Evolutionary conservation across 805 yeast genomes (phyloP).

Genomic region (Candida berthetii): DNA sequence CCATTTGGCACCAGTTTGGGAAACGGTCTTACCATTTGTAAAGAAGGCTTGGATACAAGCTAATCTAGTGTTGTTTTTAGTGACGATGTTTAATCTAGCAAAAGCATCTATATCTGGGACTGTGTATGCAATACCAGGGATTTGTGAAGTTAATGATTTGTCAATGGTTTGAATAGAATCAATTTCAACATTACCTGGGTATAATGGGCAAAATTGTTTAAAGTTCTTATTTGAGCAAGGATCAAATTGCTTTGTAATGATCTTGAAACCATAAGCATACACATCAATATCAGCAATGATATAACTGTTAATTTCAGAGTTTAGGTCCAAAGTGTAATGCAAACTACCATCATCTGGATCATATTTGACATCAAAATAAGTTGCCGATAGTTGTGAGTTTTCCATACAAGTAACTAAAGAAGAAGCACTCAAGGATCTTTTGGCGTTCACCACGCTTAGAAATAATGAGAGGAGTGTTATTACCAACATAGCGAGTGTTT

Average conservation of each 20-base stretch:
- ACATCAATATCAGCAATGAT: constrained; percentile 67
- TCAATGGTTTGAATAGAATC: constrained; percentile 62
- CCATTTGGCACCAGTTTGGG: constrained; percentile 84
- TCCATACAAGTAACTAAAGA: constrained; percentile 87
- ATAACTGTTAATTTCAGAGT: constrained; percentile 60
- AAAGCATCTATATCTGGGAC: constrained; percentile 87
- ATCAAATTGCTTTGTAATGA: constrained; percentile 52
- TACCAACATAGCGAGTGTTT: background rate
- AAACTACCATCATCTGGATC: constrained; percentile 66
- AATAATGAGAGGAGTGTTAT: background rate
- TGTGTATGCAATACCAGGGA: constrained; percentile 81
- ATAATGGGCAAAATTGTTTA: constrained; percentile 88
- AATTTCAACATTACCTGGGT: constrained; percentile 75
- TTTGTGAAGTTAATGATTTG: constrained; percentile 38
- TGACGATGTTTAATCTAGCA: constrained; percentile 45
- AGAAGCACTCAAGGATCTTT: constrained; percentile 46
- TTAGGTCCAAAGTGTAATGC: constrained; percentile 62
- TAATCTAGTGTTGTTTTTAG: constrained; percentile 31
- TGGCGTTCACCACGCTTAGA: background rate
- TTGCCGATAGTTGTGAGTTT: constrained; percentile 64
- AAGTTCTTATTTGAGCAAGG: constrained; percentile 55
- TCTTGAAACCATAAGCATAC: constrained; percentile 79
- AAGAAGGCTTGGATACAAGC: constrained; percentile 77
- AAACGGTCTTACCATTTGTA: constrained; percentile 72
- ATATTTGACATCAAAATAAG: constrained; percentile 68